Conservation (phyloP, 2,329 filamentous ascomycete genomes). For the Pseudocercospora ulei region DNA sequence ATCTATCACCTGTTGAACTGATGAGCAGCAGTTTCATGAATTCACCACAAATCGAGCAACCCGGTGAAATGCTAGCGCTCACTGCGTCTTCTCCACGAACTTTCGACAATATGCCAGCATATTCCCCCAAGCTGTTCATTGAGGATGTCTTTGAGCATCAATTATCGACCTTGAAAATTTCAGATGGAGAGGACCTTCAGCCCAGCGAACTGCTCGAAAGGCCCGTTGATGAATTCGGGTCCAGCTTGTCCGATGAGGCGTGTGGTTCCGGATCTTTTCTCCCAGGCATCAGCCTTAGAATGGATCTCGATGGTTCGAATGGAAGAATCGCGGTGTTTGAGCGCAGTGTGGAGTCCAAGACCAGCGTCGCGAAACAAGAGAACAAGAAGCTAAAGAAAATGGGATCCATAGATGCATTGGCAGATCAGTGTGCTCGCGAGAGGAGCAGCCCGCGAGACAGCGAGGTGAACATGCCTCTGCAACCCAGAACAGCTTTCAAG, state of each 20-base stretch:
- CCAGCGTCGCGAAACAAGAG: conserved; percentile 16
- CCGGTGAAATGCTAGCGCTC: conserved; percentile 13
- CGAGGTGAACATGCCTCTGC: neutral
- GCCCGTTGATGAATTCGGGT: conserved; percentile 14
- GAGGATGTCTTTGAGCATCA: conserved; percentile 9
- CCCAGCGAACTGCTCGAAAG: conserved; percentile 13
- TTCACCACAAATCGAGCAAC: conserved; percentile 10
- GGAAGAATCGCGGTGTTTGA: conserved; percentile 24
- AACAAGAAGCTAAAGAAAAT: conserved; percentile 23
- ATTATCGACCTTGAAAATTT: neutral
- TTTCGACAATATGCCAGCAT: conserved; percentile 11
- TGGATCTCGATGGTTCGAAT: conserved; percentile 24
- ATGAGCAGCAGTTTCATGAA: conserved; percentile 18
- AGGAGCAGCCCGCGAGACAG: neutral
- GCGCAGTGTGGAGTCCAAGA: conserved; percentile 23
- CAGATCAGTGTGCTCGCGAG: conserved; percentile 16
- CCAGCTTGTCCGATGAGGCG: conserved; percentile 10
- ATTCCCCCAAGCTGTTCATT: conserved; percentile 14
- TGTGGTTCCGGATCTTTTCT: conserved; percentile 18
- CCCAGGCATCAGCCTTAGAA: conserved; percentile 17
- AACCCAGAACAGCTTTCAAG: neutral
- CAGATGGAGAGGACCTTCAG: neutral
- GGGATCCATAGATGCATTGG: conserved; percentile 27
- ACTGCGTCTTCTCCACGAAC: conserved; percentile 12
- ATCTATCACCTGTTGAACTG: conserved; percentile 22